Base-by-base conservation (phyloP, 208 protist genomes). In the Trypanosoma congolense region DNA sequence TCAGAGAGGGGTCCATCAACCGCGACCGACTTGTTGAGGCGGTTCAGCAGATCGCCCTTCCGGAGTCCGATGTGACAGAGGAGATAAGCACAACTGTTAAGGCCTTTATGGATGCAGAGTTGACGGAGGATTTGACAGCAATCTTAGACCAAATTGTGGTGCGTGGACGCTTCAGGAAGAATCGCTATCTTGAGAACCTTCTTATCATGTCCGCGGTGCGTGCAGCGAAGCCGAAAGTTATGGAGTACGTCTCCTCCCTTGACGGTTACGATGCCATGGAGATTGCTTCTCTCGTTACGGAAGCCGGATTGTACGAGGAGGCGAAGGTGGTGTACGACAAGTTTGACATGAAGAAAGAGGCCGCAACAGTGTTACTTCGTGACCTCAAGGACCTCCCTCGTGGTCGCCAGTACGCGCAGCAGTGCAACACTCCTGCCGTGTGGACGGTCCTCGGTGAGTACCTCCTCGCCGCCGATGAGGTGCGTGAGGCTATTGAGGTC, bases 141-240 rank as follows among this genome's bases (percentile, higher is more conserved):
- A 87, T 99, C 25, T 83, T 99, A 1, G 98, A 99, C 73, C 98
- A 99, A 83, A 99, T 99, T 77, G 97, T 99, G 18, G 61, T 99
- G 19, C 96, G 99, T 55, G 87, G 94, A 54, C 83, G 77, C 61
- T 99, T 99, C 88, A 84, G 76, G 51, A 91, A 92, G 40, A 99
- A 99, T 85, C 80, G 87, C 44, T 99, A 98, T 69, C 85, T 99
- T 5, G 98, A 99, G 83, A 99, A 99, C 75, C 85, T 99, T 33
- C 86, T 99, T 24, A 99, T 99, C 65, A 84, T 99, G 47, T 99
- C 98, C 25, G 98, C 98, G 33, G 97, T 99, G 68, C 98, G 99
- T 55, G 96, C 96, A 8, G 75, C 82, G 33, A 82, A 81, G 62
- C 74, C 87, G 47, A 90, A 97, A 46, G 99, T 99, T 2, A 98